These are phyloP conservation scores for Schwanniomyces vanrijiae DNA, from an alignment of 805 yeast species.

Conservation along the genomic window DNA sequence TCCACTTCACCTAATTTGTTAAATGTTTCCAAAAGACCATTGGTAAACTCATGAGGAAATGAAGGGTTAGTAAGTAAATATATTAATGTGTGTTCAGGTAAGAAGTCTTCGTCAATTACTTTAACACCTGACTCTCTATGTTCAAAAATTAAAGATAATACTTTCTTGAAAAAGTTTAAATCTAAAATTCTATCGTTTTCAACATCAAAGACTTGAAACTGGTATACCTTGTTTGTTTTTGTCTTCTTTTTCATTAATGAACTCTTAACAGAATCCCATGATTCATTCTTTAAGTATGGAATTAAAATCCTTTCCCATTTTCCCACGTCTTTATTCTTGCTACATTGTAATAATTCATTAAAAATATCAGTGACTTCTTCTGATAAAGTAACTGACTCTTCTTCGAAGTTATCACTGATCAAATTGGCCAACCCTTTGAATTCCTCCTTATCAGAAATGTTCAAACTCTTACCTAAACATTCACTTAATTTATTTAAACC, in stretches of 20 bases:
- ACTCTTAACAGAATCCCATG: slow-evolving; percentile 21
- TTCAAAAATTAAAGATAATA: slow-evolving; percentile 43
- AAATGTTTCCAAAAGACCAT: slow-evolving; percentile 55
- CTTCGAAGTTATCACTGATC: slow-evolving; percentile 18
- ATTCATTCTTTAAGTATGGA: slow-evolving; percentile 30
- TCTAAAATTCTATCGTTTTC: slow-evolving; percentile 70
- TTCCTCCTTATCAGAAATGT: slow-evolving; percentile 11
- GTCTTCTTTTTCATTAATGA: slow-evolving; percentile 11
- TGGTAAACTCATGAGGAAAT: slow-evolving; percentile 63
- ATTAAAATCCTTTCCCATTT: slow-evolving; percentile 27
- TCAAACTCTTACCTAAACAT: slow-evolving; percentile 63
- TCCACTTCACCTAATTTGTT: slow-evolving; percentile 47
- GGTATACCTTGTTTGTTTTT: slow-evolving; percentile 12
- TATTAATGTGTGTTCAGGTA: slow-evolving; percentile 61
- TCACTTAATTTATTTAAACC: slow-evolving; percentile 71
- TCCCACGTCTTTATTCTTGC: slow-evolving; percentile 15
- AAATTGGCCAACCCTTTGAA: slow-evolving; percentile 28
- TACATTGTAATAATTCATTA: slow-evolving; percentile 19
- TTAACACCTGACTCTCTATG: slow-evolving; percentile 17
- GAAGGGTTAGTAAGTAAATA: slow-evolving; percentile 86
- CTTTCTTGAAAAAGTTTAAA: slow-evolving; percentile 48
- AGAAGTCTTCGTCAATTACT: slow-evolving; percentile 25
- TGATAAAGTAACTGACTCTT: slow-evolving; percentile 13
- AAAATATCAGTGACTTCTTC: slow-evolving; percentile 23
- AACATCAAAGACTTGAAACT: slow-evolving; percentile 54